phyloP scores from a whole-genome alignment of 305 asterid genomes.

The Stenogyne calaminthoides region DNA sequence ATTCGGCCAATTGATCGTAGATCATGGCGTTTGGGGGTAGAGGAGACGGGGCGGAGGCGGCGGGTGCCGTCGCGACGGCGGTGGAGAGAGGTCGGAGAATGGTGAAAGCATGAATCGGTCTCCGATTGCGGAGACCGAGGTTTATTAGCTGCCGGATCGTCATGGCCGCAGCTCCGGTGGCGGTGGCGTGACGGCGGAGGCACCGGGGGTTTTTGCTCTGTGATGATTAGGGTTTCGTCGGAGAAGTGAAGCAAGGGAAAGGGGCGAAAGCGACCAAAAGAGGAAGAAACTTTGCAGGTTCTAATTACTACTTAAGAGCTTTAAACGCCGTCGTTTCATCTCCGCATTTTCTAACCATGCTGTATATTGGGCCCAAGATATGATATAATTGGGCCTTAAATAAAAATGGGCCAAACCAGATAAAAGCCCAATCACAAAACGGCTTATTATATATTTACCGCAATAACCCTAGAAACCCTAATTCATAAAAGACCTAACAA shows the following conservation, averaged over 20 bases:
- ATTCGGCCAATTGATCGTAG: conserved; percentile 77
- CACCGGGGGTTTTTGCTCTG: conserved; percentile 17
- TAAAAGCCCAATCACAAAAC: neutral
- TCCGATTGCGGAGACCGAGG: conserved; percentile 53
- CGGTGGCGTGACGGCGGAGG: conserved; percentile 17
- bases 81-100: conserved; percentile 43
- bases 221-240: conserved; percentile 40
- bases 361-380: conserved; percentile 19
- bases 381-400: neutral
- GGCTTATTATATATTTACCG: conserved; percentile 6
- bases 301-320: neutral
- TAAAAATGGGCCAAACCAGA: neutral
- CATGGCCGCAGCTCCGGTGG: conserved; percentile 50
- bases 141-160: conserved; percentile 70
- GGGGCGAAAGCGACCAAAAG: neutral
- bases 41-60: conserved; percentile 47
- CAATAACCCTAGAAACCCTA: conserved; percentile 12
- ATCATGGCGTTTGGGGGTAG: conserved; percentile 68
- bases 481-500: conserved; percentile 27
- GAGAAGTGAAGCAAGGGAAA: conserved; percentile 9
- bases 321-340: conserved; percentile 23
- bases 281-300: neutral
- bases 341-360: too few species aligned
- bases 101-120: conserved; percentile 31
- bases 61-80: conserved; percentile 42